These are phyloP conservation scores for Conticribra guillardii DNA, from an alignment of 108 stramenopile genomes.

Conservation along the genomic window DNA sequence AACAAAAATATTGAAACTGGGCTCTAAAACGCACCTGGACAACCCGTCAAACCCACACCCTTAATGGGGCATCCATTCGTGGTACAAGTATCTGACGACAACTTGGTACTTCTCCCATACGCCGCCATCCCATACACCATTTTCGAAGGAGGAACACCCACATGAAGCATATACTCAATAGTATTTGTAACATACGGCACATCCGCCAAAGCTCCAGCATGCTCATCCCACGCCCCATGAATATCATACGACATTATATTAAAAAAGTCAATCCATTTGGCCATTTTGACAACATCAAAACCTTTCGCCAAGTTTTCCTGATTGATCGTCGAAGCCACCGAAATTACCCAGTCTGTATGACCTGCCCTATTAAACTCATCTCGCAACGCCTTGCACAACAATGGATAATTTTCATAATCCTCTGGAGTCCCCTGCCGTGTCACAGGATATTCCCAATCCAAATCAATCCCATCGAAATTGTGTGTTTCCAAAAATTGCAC, in stretches of 20 bases:
- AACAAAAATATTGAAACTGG: background rate
- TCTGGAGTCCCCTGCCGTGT: slow-evolving; percentile 28
- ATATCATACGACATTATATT: slow-evolving; percentile 47
- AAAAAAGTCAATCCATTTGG: slow-evolving; percentile 35
- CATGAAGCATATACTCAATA: slow-evolving; percentile 20
- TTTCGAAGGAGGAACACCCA: slow-evolving; percentile 34
- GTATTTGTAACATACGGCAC: slow-evolving; percentile 32
- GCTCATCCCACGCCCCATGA: slow-evolving; percentile 22
- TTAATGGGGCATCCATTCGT: slow-evolving; percentile 29
- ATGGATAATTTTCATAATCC: slow-evolving; percentile 43
- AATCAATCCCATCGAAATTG: slow-evolving; percentile 44
- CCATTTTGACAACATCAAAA: slow-evolving; percentile 35
- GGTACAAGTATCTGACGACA: slow-evolving; percentile 13
- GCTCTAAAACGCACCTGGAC: background rate
- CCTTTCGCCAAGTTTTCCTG: slow-evolving; percentile 14
- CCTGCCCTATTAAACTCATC: slow-evolving; percentile 24
- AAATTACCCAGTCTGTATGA: slow-evolving; percentile 36
- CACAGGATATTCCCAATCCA: slow-evolving; percentile 36
- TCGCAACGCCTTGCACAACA: slow-evolving; percentile 30
- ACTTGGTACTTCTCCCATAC: slow-evolving; percentile 27
- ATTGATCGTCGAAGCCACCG: slow-evolving; percentile 37
- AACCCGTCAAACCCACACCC: background rate
- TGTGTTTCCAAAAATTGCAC: slow-evolving; percentile 18
- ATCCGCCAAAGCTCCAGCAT: slow-evolving; percentile 33
- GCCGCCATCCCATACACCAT: slow-evolving; percentile 41